A percentile compares a stretch with the other conserved stretches of the same genome.
These are phyloP conservation scores for Nephelium lappaceum DNA, from an alignment of 345 rosid genomes.

Conservation along the genomic window DNA sequence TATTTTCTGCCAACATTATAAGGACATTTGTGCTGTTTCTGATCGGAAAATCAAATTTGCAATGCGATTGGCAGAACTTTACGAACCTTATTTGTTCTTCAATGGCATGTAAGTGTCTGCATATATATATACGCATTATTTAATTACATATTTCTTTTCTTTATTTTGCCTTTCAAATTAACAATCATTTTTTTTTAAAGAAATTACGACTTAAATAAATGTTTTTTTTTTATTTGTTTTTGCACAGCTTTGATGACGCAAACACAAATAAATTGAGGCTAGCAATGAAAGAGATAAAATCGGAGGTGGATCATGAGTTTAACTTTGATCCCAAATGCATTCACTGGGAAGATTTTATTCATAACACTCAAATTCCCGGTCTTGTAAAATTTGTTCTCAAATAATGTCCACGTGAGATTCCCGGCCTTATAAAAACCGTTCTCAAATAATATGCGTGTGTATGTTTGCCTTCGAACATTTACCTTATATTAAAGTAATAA, in stretches of 20 bases:
- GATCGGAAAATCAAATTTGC: slow-evolving; percentile 29
- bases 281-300: slow-evolving; percentile 1
- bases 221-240: background rate
- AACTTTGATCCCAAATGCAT: slow-evolving; percentile 49
- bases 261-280: slow-evolving; percentile 29
- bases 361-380: slow-evolving; percentile 48
- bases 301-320: slow-evolving; percentile 21
- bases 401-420: background rate
- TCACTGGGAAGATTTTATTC: slow-evolving; percentile 55
- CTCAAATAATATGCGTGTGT: too few species aligned
- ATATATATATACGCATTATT: too few species aligned
- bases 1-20: slow-evolving; percentile 15
- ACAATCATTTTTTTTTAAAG: too few species aligned
- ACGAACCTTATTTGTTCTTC: slow-evolving; percentile 41
- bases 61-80: slow-evolving; percentile 41
- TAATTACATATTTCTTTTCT: too few species aligned
- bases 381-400: slow-evolving; percentile 19
- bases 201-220: too few species aligned
- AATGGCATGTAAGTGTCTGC: slow-evolving; percentile 14
- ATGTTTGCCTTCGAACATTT: too few species aligned
- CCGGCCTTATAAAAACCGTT: too few species aligned
- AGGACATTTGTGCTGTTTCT: slow-evolving; percentile 6
- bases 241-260: slow-evolving; percentile 42
- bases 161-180: too few species aligned
- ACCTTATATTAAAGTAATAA: too few species aligned